Evolutionary conservation across 2,329 filamentous ascomycete genomes (phyloP).

Genomic region (Exophiala alcalophila): DNA sequence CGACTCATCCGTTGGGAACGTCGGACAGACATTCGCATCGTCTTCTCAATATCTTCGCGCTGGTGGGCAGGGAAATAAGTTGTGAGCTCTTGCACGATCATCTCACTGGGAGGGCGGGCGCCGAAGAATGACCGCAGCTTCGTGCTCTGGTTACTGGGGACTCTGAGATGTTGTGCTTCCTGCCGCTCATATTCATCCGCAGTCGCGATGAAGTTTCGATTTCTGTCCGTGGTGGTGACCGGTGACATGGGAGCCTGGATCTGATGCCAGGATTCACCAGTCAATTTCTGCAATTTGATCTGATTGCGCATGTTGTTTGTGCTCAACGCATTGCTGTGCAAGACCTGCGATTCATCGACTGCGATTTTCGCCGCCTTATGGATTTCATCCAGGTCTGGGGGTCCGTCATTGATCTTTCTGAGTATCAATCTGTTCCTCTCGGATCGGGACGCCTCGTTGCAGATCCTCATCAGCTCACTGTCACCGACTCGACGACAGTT

Average conservation of each 20-base stretch:
- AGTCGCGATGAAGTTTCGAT: conserved; percentile 35
- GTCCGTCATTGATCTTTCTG: conserved; percentile 85
- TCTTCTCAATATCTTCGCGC: conserved; percentile 91
- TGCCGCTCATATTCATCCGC: conserved; percentile 48
- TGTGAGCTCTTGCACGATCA: conserved; percentile 93
- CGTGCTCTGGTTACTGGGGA: conserved; percentile 33
- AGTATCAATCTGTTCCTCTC: conserved; percentile 90
- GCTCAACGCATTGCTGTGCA: conserved; percentile 61
- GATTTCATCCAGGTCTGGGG: conserved; percentile 82
- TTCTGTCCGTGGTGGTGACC: conserved; percentile 43
- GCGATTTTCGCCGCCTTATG: conserved; percentile 85
- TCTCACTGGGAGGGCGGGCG: conserved; percentile 87
- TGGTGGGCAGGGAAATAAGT: conserved; percentile 97
- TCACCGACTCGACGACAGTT: conserved; percentile 82
- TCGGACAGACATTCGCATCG: conserved; percentile 86
- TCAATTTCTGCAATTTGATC: conserved; percentile 81
- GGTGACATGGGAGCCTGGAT: conserved; percentile 86
- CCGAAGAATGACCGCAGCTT: conserved; percentile 71
- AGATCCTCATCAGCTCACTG: conserved; percentile 83
- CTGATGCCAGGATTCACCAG: conserved; percentile 82
- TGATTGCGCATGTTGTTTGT: conserved; percentile 72
- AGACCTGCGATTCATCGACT: conserved; percentile 77
- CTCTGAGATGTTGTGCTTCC: conserved; percentile 32
- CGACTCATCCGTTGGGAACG: conserved; percentile 87
- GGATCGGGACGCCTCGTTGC: conserved; percentile 77